phyloP scores from a whole-genome alignment of 305 asterid genomes.

The Solanum hybrid region DNA sequence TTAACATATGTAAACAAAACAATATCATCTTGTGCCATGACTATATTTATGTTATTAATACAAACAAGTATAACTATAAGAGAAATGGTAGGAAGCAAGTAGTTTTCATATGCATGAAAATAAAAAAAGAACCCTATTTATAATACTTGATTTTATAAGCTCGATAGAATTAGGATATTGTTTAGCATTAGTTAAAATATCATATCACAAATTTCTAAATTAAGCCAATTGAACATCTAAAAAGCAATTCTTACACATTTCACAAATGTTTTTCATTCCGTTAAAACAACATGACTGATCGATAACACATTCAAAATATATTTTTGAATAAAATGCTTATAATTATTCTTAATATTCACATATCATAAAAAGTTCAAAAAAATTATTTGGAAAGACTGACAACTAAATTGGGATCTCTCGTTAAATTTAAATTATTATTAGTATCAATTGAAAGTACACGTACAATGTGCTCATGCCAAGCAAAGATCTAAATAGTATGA shows the following conservation, averaged over 20 bases:
- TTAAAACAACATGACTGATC: too few relatives aligned
- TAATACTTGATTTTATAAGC: not conserved
- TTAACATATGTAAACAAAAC: not conserved
- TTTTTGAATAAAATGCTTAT: not conserved
- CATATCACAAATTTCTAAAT: not conserved
- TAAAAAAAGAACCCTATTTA: not conserved
- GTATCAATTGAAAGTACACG: not conserved
- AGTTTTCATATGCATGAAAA: not conserved
- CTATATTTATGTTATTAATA: too few relatives aligned
- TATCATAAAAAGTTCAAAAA: too few relatives aligned
- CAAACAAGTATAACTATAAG: not conserved
- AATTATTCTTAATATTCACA: not conserved
- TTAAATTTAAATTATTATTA: too few relatives aligned
- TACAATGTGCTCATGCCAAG: not conserved
- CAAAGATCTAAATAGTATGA: not conserved
- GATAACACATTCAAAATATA: not conserved
- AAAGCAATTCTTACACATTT: too few relatives aligned
- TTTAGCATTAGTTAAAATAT: not conserved
- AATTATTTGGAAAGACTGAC: not conserved
- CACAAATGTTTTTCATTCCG: too few relatives aligned
- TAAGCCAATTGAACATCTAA: too few relatives aligned
- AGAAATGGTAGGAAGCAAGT: not conserved
- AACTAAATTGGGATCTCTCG: not conserved
- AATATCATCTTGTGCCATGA: not conserved
- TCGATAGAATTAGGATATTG: not conserved